Base-by-base conservation (phyloP, 805 yeast species). In the Ogataea populi-albae region DNA sequence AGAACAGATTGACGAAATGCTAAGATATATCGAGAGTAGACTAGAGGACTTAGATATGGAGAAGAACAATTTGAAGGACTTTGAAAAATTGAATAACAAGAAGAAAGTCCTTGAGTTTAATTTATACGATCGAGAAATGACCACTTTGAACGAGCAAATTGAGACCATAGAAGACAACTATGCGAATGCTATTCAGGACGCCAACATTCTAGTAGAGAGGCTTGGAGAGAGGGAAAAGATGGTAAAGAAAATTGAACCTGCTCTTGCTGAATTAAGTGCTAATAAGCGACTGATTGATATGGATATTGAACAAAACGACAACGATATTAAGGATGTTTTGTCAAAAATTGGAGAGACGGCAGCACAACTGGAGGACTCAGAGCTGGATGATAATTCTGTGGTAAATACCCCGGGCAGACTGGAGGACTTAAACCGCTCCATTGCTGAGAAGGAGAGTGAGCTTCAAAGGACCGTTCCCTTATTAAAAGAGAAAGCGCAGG, bases 11-110 rank as follows among this genome's bases (percentile, higher is more conserved):
- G 84, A 77, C 42, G 87, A 81, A 47, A 79, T 86, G 58, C 66
- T 91, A 50, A 60, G 61, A 14, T 81, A 81, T 41, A 78, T 88
- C 30, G 79, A 81, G 40, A 80, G 75, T 30, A 70, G 95, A 50
- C 66, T 91, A 32, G 64, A 74, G 3, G 96, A 88, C 59, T 73
- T 93, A 49, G 86, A 83, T 53, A 69, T 79, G 32, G 98, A 93
- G 56, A 81, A 81, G 38, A 73, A 74, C 37, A 95, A 86, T 52
- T 66, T 88, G 45, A 79, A 77, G 46, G 71, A 74, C 34, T 87
- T 69, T 55, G 94, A 86, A 50, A 66, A 65, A 15, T 64, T 80
- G 18, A 93, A 84, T 47, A 77, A 74, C 39, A 70, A 73, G 38
- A 77, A 83, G 45, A 83, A 86, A 52, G 72, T 79, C 21, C 69